phyloP scores from a whole-genome alignment of 768 basidiomycete genomes.

The Lactifluus volemus region DNA sequence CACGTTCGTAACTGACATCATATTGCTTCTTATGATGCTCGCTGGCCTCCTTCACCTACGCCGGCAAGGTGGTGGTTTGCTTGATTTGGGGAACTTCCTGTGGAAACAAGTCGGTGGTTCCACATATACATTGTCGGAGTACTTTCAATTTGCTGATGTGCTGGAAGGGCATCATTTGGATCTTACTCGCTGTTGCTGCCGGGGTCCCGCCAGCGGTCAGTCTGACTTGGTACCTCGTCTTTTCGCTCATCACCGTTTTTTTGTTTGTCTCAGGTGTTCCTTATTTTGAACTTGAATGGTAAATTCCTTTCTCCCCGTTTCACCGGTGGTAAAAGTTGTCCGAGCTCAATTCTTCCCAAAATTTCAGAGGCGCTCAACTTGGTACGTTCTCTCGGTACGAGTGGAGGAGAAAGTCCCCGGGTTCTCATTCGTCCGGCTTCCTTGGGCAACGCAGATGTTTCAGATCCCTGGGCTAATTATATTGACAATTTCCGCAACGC shows the following conservation, averaged over 20 bases:
- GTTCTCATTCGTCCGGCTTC: not conserved
- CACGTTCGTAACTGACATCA: not conserved
- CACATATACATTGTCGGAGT: not conserved
- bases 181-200: not conserved
- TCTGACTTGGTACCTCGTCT: not conserved
- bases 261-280: not conserved
- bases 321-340: not conserved
- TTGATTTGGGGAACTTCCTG: not conserved
- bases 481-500: constrained; percentile 2
- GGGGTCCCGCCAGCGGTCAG: not conserved
- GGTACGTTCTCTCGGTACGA: not conserved
- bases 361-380: not conserved
- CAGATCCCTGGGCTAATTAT: not conserved
- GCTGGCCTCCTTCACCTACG: constrained; percentile 3
- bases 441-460: constrained; percentile 4
- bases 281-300: constrained; percentile 2
- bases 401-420: not conserved
- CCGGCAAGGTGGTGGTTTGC: not conserved
- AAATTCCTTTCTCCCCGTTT: not conserved
- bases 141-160: not conserved
- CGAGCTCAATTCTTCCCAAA: not conserved
- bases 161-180: not conserved
- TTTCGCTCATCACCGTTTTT: not conserved
- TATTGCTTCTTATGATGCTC: not conserved
- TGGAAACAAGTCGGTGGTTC: constrained; percentile 2